A percentile compares a stretch with the other conserved stretches of the same genome.
Conservation (phyloP, 441 rosid species). For the Theobroma grandiflorum region DNA sequence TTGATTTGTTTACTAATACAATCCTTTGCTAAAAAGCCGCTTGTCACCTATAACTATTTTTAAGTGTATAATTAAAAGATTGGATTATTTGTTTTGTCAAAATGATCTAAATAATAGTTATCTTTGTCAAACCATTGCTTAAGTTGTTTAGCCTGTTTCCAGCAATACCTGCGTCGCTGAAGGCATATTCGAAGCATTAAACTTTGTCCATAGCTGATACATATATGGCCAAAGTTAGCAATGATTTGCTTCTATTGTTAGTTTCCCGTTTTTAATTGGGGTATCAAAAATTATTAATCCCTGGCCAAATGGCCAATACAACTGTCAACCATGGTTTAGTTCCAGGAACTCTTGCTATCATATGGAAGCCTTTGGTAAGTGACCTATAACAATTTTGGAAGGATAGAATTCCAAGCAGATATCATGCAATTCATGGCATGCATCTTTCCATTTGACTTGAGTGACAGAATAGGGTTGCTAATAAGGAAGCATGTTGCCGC, state of each 20-base stretch:
- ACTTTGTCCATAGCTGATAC: slow-evolving; percentile 9
- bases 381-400: neutral
- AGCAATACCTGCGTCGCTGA: neutral
- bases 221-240: slow-evolving; percentile 15
- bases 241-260: neutral
- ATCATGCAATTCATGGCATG: neutral
- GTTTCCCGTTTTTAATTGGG: slow-evolving; percentile 1
- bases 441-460: neutral
- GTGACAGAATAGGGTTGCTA: neutral
- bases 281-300: neutral
- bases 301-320: neutral
- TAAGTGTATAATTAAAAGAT: neutral
- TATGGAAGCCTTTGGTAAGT: neutral
- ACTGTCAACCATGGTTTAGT: neutral
- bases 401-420: neutral
- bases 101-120: neutral
- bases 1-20: neutral
- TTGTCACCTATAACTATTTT: slow-evolving; percentile 5
- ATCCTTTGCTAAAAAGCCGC: slow-evolving; percentile 17
- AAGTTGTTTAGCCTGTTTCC: slow-evolving; percentile 27
- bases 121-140: neutral
- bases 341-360: neutral
- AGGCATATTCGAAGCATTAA: slow-evolving; percentile 38
- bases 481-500: neutral
- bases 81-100: neutral